Evolutionary conservation across 2,329 filamentous ascomycete genomes (phyloP).

Genomic region (Neofusicoccum laricinum): DNA sequence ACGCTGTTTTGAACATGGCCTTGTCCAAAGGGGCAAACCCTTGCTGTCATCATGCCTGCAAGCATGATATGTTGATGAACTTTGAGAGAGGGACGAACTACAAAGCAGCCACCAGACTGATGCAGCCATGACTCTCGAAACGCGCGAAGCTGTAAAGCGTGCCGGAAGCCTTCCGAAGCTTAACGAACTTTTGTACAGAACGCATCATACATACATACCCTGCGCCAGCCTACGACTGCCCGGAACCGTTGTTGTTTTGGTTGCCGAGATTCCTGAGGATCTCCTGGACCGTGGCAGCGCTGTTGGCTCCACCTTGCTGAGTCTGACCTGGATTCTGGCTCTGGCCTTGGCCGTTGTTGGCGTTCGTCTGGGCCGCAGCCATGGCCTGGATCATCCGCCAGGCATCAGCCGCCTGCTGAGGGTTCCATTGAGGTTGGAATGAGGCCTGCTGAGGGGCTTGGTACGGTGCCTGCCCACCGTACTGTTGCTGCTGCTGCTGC

Average conservation of each 20-base stretch:
- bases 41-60: background rate
- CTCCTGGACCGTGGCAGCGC: background rate
- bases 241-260: background rate
- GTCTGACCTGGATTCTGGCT: background rate
- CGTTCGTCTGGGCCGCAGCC: conserved; percentile 11
- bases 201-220: background rate
- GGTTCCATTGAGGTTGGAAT: background rate
- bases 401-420: conserved; percentile 7
- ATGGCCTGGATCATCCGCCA: conserved; percentile 13
- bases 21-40: background rate
- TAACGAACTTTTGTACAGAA: background rate
- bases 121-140: background rate
- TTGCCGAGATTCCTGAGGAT: conserved; percentile 5
- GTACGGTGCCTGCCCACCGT: background rate
- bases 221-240: background rate
- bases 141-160: background rate
- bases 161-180: background rate
- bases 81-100: background rate
- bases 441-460: conserved; percentile 6
- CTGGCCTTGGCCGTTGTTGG: background rate
- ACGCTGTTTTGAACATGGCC: background rate
- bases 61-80: background rate
- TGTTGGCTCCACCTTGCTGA: background rate
- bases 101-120: background rate
- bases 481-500: conserved; percentile 14